phyloP scores from a whole-genome alignment of 2,329 filamentous ascomycete genomes.

The Aspergillus texensis region DNA sequence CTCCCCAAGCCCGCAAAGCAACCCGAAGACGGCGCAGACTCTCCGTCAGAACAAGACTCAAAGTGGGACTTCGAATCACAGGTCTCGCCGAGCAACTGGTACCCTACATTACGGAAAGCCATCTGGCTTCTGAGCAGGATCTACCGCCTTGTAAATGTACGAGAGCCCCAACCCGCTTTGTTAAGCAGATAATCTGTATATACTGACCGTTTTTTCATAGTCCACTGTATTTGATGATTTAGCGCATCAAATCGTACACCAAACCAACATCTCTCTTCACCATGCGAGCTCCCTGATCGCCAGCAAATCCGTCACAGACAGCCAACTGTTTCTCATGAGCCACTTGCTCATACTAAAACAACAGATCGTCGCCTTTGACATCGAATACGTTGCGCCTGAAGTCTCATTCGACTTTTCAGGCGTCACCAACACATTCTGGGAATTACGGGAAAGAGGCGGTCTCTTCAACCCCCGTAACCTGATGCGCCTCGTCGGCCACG shows the following conservation, averaged over 20 bases:
- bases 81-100: constrained; percentile 63
- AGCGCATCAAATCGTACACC: constrained; percentile 81
- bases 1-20: constrained; percentile 52
- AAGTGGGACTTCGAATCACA: constrained; percentile 60
- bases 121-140: constrained; percentile 71
- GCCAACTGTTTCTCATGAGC: constrained; percentile 89
- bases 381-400: constrained; percentile 71
- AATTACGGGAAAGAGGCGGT: constrained; percentile 65
- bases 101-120: constrained; percentile 67
- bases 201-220: constrained; percentile 37
- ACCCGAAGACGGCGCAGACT: constrained; percentile 55
- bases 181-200: neutral
- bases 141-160: constrained; percentile 68
- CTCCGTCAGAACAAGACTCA: constrained; percentile 44
- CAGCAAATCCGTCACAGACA: constrained; percentile 67
- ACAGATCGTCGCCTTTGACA: constrained; percentile 93
- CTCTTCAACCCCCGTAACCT: constrained; percentile 68
- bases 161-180: neutral
- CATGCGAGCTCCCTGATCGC: constrained; percentile 73
- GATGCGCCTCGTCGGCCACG: constrained; percentile 59
- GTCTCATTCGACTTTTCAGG: constrained; percentile 68
- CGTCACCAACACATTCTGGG: constrained; percentile 67
- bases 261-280: constrained; percentile 82
- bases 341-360: constrained; percentile 95
- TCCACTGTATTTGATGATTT: constrained; percentile 72